Evolutionary conservation across 1,284 basidiomycete species (phyloP).

Genomic region (Volvariella surrecta): DNA sequence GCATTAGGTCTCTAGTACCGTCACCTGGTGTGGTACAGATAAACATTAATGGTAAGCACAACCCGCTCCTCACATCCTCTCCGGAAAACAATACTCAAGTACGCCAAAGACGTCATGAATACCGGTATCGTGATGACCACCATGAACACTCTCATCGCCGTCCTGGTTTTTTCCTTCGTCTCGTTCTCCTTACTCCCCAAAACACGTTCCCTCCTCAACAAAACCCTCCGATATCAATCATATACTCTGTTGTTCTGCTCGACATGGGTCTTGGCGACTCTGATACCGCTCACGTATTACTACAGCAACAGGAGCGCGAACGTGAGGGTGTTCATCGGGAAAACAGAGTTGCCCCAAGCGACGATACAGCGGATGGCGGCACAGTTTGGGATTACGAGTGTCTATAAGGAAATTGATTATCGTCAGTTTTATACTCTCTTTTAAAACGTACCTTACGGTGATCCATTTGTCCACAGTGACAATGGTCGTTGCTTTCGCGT

Average conservation of each 20-base stretch:
- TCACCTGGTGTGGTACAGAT: constrained; percentile 21
- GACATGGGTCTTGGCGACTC: constrained; percentile 42
- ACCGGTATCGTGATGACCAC: constrained; percentile 38
- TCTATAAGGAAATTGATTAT: constrained; percentile 39
- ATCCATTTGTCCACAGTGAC: too few species aligned
- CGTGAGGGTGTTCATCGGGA: constrained; percentile 34
- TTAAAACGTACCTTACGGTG: too few species aligned
- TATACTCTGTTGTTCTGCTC: constrained; percentile 34
- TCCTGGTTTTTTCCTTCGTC: constrained; percentile 27
- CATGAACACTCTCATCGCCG: constrained; percentile 30
- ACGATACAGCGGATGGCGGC: constrained; percentile 30
- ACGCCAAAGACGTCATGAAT: constrained; percentile 31
- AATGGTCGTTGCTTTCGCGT: too few species aligned
- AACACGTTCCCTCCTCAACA: background rate
- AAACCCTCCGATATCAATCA: constrained; percentile 25
- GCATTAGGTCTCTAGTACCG: constrained; percentile 20
- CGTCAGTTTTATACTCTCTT: constrained; percentile 24
- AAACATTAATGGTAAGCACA: constrained; percentile 23
- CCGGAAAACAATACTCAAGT: background rate
- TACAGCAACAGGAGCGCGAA: constrained; percentile 38
- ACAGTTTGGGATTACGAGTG: constrained; percentile 31
- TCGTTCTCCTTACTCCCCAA: constrained; percentile 14
- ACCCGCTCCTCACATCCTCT: background rate
- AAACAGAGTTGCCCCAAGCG: constrained; percentile 25
- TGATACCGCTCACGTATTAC: constrained; percentile 44